Evolutionary conservation across 176 grass and related monocot genomes (phyloP), one percentile per base, ranked within the genome.

Genomic region (Raddia distichophylla): DNA sequence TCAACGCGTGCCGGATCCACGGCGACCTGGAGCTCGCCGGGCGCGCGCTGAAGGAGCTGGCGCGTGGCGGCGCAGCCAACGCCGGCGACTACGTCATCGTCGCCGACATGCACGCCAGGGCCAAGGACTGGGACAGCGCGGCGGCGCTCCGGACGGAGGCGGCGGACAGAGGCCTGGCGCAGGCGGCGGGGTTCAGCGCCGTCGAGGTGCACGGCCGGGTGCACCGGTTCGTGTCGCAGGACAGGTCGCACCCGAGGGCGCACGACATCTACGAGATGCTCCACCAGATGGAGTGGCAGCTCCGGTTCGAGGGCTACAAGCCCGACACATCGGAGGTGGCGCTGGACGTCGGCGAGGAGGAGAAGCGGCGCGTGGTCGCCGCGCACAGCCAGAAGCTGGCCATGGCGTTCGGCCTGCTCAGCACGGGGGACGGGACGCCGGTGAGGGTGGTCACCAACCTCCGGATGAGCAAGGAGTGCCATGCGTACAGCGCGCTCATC

Each of bases 321-420:
- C 85, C 89, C 0, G 91, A 94, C 68, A 91, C 89, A 70, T 94
- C 94, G 45, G 84, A 88, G 47, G 82, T 92, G 81, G 75, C 83
- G 32, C 55, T 84, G 33, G 83, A 86, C 45, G 86, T 74, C 11
- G 78, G 65, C 19, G 89, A 91, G 11, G 88, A 93, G 58, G 94
- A 97, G 86, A 97, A 91, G 86, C 76, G 53, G 77, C 67, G 72
- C 32, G 48, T 69, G 60, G 22, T 89, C 9, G 52, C 60, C 7
- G 83, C 69, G 62, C 87, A 91, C 67, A 94, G 94, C 77, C 91
- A 97, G 82, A 94, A 97, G 87, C 91, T 97, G 51, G 94, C 94
- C 17, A 89, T 94, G 65, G 94, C 94, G 64, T 97, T 94, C 66
- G 87, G 86, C 19, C 78, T 97, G 57, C 64, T 93, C 27, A 89